Conservation (phyloP, 2,329 filamentous ascomycete species). For the Colletotrichum eremochloae region DNA sequence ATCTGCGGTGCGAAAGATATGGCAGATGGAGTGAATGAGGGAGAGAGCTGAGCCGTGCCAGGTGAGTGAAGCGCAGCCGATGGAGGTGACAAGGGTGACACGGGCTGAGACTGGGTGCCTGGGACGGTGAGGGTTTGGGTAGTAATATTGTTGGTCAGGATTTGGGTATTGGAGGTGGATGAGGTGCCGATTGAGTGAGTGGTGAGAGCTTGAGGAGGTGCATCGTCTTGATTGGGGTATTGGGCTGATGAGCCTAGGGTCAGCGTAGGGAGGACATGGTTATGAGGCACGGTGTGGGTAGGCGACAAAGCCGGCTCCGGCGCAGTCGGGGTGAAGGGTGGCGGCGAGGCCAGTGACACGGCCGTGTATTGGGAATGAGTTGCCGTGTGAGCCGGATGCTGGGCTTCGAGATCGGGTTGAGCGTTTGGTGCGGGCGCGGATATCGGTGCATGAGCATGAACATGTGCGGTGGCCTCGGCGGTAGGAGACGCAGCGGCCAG, state of each 20-base stretch:
- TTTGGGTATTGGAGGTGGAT: conserved; percentile 27
- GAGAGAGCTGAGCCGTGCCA: conserved; percentile 6
- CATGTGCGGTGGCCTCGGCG: conserved; percentile 33
- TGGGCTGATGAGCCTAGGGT: conserved; percentile 36
- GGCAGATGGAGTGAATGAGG: conserved; percentile 35
- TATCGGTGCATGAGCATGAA: not conserved
- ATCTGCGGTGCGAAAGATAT: conserved; percentile 41
- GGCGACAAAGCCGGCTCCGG: conserved; percentile 23
- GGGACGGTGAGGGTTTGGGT: conserved; percentile 32
- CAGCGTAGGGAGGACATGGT: conserved; percentile 28
- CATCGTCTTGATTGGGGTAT: conserved; percentile 32
- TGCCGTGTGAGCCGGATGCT: conserved; percentile 26
- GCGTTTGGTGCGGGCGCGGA: conserved; percentile 14
- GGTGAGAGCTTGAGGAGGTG: conserved; percentile 19
- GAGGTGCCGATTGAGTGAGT: conserved; percentile 25
- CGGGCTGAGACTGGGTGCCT: conserved; percentile 24
- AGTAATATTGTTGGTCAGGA: conserved; percentile 24
- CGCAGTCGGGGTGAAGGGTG: conserved; percentile 18
- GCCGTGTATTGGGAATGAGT: conserved; percentile 26
- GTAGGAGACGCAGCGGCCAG: conserved; percentile 33
- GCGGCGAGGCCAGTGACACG: conserved; percentile 34
- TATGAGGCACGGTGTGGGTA: conserved; percentile 21
- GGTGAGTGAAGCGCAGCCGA: conserved; percentile 25
- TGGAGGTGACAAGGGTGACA: conserved; percentile 29
- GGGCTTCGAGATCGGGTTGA: conserved; percentile 39